Conservation (phyloP, 768 basidiomycete genomes). For the Dendrothele bispora region DNA sequence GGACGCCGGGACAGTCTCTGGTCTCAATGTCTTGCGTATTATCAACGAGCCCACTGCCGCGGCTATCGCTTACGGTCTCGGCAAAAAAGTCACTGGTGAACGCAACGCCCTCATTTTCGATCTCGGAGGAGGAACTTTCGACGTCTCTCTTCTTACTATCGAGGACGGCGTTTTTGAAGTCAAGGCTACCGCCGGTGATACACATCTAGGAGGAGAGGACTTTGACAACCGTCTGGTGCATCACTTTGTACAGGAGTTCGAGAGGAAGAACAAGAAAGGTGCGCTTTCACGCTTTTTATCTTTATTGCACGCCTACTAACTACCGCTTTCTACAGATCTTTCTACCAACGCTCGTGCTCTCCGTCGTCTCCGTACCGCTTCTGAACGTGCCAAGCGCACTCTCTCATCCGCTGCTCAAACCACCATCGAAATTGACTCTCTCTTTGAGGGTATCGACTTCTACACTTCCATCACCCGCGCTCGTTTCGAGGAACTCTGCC, state of each 20-base stretch:
- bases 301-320: too few relatives aligned
- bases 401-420: constrained; percentile 8
- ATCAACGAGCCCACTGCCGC: constrained; percentile 74
- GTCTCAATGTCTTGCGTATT: constrained; percentile 63
- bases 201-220: constrained; percentile 39
- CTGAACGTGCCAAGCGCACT: constrained; percentile 10
- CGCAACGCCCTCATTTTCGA: constrained; percentile 70
- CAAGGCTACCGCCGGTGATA: constrained; percentile 66
- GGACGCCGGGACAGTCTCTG: constrained; percentile 66
- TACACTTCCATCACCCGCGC: constrained; percentile 40
- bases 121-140: constrained; percentile 73
- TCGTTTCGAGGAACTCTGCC: constrained; percentile 26
- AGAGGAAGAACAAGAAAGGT: constrained; percentile 49
- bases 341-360: constrained; percentile 9
- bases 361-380: constrained; percentile 11
- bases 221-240: constrained; percentile 8
- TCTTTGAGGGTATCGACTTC: constrained; percentile 45
- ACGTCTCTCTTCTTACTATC: constrained; percentile 69
- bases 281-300: too few relatives aligned
- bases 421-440: constrained; percentile 54
- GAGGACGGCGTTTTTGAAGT: constrained; percentile 72
- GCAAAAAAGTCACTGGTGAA: constrained; percentile 57
- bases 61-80: constrained; percentile 69
- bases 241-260: constrained; percentile 37
- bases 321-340: too few relatives aligned